Percentiles rank a stretch among this genome's conserved stretches.
Conservation (phyloP, 2,329 filamentous ascomycete genomes). For the Bertia moriformis region DNA sequence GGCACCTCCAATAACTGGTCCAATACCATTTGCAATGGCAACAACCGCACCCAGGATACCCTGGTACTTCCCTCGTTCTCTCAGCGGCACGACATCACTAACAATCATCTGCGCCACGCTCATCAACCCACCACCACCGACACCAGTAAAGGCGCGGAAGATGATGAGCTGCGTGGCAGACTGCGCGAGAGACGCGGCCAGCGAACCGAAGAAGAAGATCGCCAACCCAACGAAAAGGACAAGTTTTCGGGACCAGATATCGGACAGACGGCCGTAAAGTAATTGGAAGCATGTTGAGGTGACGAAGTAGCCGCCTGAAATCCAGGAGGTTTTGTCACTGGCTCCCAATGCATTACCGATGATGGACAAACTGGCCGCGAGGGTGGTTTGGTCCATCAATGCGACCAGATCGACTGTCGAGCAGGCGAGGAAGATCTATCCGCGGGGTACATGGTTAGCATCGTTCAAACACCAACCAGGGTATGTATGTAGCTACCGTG, state of each 20-base stretch:
- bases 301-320: conserved; percentile 40
- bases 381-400: conserved; percentile 41
- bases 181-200: conserved; percentile 24
- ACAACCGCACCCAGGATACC: conserved; percentile 31
- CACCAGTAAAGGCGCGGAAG: conserved; percentile 21
- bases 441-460: not conserved
- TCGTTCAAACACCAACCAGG: conserved; percentile 3
- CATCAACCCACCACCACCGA: conserved; percentile 14
- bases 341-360: conserved; percentile 33
- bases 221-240: conserved; percentile 13
- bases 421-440: conserved; percentile 39
- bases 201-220: conserved; percentile 26
- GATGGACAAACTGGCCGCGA: conserved; percentile 37
- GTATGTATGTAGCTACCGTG: conserved; percentile 19
- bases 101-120: conserved; percentile 14
- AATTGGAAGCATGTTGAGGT: conserved; percentile 18
- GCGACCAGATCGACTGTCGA: conserved; percentile 37
- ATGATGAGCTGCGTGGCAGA: conserved; percentile 22
- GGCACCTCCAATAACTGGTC: conserved; percentile 35
- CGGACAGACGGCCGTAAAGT: conserved; percentile 17
- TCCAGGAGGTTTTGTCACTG: conserved; percentile 34
- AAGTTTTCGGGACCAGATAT: conserved; percentile 19
- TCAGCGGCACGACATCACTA: conserved; percentile 12
- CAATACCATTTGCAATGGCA: conserved; percentile 36
- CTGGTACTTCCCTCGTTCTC: conserved; percentile 14